phyloP scores from a whole-genome alignment of 805 yeast genomes.

The Saccharomycopsis fodiens region DNA sequence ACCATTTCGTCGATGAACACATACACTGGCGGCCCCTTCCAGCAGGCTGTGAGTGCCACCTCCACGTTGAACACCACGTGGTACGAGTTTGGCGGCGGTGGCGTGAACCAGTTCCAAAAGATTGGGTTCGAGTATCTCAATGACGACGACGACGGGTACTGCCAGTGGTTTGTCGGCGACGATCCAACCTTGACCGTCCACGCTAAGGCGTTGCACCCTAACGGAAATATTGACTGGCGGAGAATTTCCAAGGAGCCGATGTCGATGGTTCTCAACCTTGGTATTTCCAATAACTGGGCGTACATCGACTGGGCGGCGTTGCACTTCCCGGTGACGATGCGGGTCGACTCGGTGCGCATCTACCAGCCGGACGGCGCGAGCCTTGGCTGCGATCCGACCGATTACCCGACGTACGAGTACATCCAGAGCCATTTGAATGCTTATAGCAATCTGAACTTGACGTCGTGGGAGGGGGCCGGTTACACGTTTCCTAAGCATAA shows the following conservation, averaged over 20 bases:
- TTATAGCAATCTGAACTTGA: slow-evolving; percentile 59
- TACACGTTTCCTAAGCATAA: slow-evolving; percentile 58
- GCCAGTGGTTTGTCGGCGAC: slow-evolving; percentile 82
- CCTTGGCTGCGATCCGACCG: slow-evolving; percentile 80
- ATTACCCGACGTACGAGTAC: slow-evolving; percentile 79
- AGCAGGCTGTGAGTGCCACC: slow-evolving; percentile 83
- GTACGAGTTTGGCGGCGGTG: slow-evolving; percentile 61
- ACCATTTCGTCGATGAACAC: slow-evolving; percentile 75
- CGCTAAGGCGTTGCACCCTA: slow-evolving; percentile 74
- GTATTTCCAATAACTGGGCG: slow-evolving; percentile 88
- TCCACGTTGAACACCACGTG: slow-evolving; percentile 74
- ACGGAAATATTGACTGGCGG: slow-evolving; percentile 86
- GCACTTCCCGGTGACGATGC: slow-evolving; percentile 69
- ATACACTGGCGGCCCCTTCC: slow-evolving; percentile 89
- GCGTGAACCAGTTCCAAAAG: slow-evolving; percentile 51
- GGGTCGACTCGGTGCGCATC: slow-evolving; percentile 80
- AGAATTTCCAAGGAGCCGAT: slow-evolving; percentile 83
- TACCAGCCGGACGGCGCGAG: slow-evolving; percentile 73
- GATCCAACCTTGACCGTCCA: slow-evolving; percentile 67
- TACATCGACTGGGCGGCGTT: slow-evolving; percentile 85
- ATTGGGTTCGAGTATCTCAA: slow-evolving; percentile 74
- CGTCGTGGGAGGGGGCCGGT: slow-evolving; percentile 73
- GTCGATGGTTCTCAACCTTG: slow-evolving; percentile 82
- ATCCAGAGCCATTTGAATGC: slow-evolving; percentile 64
- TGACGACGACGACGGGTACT: slow-evolving; percentile 64